Evolutionary conservation across 768 basidiomycete species (phyloP).

Genomic region (Pleurotus tuoliensis): DNA sequence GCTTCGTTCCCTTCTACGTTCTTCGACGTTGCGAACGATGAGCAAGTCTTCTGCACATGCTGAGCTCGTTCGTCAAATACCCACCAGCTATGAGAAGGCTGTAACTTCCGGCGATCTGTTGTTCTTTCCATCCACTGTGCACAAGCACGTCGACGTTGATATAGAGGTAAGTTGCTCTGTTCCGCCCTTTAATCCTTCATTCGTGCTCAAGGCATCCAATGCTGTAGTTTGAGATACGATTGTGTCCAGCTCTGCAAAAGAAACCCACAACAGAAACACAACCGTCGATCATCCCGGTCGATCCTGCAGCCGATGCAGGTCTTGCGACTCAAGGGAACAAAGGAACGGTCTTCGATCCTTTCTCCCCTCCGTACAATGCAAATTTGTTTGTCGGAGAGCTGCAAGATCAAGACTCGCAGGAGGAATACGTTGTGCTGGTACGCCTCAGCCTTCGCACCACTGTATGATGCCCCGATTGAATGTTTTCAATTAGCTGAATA

Average conservation of each 20-base stretch:
- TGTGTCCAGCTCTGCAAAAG: constrained; percentile 82
- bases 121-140: constrained; percentile 73
- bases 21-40: not conserved
- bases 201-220: constrained; percentile 2
- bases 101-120: constrained; percentile 61
- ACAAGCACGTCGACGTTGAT: constrained; percentile 55
- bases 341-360: constrained; percentile 56
- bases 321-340: constrained; percentile 18
- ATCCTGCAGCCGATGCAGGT: constrained; percentile 21
- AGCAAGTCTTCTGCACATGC: constrained; percentile 9
- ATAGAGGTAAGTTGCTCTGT: constrained; percentile 49
- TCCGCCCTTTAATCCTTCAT: constrained; percentile 3
- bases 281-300: constrained; percentile 31
- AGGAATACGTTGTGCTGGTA: constrained; percentile 70
- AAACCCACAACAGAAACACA: constrained; percentile 55
- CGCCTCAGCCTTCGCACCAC: constrained; percentile 15
- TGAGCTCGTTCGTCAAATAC: constrained; percentile 54
- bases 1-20: not conserved
- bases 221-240: constrained; percentile 75
- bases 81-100: constrained; percentile 55
- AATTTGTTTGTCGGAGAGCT: constrained; percentile 77
- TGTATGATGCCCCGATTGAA: not conserved
- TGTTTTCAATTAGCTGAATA: constrained; percentile 59
- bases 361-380: constrained; percentile 80
- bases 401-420: constrained; percentile 51